Conservation (phyloP, 495 filamentous ascomycete species). For the Apiosordaria backusii region DNA sequence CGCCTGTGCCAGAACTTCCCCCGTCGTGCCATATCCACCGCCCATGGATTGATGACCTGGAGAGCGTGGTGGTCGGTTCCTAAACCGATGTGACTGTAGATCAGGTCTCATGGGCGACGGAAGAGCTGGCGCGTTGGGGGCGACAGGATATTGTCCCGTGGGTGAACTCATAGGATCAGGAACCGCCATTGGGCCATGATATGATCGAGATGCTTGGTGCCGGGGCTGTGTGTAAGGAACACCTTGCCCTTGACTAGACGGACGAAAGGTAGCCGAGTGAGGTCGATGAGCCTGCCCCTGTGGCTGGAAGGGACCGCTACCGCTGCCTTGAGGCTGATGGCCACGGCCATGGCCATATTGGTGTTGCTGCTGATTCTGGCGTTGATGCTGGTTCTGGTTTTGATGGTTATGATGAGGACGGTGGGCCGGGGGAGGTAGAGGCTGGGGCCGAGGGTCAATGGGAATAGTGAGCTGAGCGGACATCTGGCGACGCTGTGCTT, state of each 20-base stretch:
- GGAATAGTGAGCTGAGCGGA: conserved; percentile 50
- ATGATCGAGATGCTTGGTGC: conserved; percentile 31
- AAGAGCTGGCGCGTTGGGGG: neutral
- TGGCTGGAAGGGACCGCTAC: neutral
- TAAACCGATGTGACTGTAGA: neutral
- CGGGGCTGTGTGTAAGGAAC: conserved; percentile 12
- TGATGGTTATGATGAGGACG: conserved; percentile 16
- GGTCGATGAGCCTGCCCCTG: conserved; percentile 16
- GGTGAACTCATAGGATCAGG: neutral
- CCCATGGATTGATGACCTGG: neutral
- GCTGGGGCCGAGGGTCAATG: conserved; percentile 40
- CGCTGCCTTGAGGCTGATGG: neutral
- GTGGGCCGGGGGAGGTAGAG: conserved; percentile 18
- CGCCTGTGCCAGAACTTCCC: conserved; percentile 28
- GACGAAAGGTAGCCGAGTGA: conserved; percentile 28
- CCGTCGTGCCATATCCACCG: neutral
- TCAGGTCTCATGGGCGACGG: neutral
- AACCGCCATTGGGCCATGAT: conserved; percentile 26
- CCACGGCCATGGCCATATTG: conserved; percentile 7
- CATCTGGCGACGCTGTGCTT: conserved; percentile 54
- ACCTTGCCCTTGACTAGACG: conserved; percentile 17
- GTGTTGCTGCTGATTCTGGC: conserved; percentile 20
- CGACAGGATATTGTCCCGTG: neutral
- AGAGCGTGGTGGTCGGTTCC: neutral
- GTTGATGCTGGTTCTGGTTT: neutral